Evolutionary conservation across 2,329 filamentous ascomycete species (phyloP).

Genomic region (Chaetomium sp.): DNA sequence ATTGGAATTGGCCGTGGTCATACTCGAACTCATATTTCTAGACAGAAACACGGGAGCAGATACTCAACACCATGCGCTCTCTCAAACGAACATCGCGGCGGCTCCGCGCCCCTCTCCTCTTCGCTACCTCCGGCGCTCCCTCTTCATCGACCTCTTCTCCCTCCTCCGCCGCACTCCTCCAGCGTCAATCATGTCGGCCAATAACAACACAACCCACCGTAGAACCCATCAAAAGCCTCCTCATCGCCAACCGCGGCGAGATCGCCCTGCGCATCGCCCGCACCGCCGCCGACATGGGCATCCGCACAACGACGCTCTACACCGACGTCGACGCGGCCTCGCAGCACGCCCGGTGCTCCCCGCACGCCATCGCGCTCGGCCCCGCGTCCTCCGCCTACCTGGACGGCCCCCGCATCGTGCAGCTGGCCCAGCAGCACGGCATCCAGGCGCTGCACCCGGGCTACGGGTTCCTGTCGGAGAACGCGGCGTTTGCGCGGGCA

Average conservation of each 20-base stretch:
- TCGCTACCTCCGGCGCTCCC: not conserved
- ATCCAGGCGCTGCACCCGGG: constrained; percentile 93
- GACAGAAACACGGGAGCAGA: no score
- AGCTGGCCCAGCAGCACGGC: constrained; percentile 74
- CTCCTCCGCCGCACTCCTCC: constrained; percentile 15
- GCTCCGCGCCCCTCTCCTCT: constrained; percentile 29
- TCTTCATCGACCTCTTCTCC: not conserved
- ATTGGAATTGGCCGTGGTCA: constrained; percentile 1
- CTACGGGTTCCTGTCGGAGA: constrained; percentile 94
- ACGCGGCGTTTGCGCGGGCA: constrained; percentile 79
- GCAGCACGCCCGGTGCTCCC: constrained; percentile 82
- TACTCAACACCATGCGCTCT: constrained; percentile 44
- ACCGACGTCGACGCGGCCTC: constrained; percentile 83
- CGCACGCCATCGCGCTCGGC: constrained; percentile 77
- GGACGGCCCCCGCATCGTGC: constrained; percentile 87
- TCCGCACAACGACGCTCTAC: constrained; percentile 89
- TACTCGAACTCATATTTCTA: no score
- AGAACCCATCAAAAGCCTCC: constrained; percentile 64
- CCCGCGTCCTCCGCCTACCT: constrained; percentile 79
- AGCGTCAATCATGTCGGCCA: constrained; percentile 26
- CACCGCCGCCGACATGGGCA: constrained; percentile 82
- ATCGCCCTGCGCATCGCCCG: constrained; percentile 89
- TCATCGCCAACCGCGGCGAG: constrained; percentile 95
- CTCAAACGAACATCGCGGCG: constrained; percentile 46
- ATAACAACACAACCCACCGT: constrained; percentile 30